Base-by-base conservation (phyloP, 2,329 filamentous ascomycete genomes). In the Xylariomycetidae sp. region DNA sequence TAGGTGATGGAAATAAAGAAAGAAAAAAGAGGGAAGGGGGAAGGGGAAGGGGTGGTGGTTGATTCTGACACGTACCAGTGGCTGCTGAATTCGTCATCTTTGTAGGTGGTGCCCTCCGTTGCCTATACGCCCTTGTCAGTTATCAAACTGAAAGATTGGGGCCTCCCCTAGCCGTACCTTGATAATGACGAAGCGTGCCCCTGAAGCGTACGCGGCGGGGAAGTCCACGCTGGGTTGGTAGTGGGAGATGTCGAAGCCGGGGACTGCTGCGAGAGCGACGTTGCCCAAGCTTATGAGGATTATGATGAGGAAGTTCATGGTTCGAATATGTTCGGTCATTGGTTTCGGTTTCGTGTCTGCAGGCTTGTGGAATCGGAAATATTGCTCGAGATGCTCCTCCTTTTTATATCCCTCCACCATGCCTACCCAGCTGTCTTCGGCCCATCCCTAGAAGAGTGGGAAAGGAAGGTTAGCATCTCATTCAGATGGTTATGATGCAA, bases 61-160 rank as follows among this genome's bases (percentile, higher is more conserved):
- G 22, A 23, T 8, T 23, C n/a, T 27, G 12, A n/a, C n/a, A n/a
- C n/a, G n/a, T n/a, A 23, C 8, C n/a, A 74, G 49, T 76, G 69
- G 22, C 42, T 51, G 37, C 57, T 63, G 56, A 76, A 77, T 16
- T 33, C 44, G n/a, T 59, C 48, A 42, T 68, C 64, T 20, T 46
- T 62, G 49, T 64, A 72, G 16, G 47, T 58, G 11, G 66, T 69
- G n/a, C 70, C 67, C 45, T 74, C 69, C 9, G 70, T 74, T 7
- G 71, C 70, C 69, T 72, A 30, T 30, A 20, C 2, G n/a, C 8
- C 7, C 15, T 9, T 33, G 16, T 38, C 6, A 33, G 27, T 33
- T 28, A 7, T 27, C 25, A 2, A 19, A 1, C 16, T 27, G 13
- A 8, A 6, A 14, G 16, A 17, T 12, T 17, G 16, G 16, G 4